These are phyloP conservation scores for Ricinus communis DNA, from an alignment of 345 rosid species.

Conservation along the genomic window DNA sequence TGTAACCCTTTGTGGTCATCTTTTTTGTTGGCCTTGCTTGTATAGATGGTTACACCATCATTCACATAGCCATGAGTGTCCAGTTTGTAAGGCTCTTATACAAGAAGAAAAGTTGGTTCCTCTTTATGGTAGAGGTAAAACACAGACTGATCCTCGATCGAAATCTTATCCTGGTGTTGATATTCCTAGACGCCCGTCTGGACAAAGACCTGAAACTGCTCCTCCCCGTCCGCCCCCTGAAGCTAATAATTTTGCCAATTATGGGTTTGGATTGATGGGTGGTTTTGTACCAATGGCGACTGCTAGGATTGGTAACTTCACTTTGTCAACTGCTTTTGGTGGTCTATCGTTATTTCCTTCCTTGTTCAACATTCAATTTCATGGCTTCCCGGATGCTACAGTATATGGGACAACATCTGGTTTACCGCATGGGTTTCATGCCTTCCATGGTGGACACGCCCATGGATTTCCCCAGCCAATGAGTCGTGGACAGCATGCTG, in stretches of 20 bases:
- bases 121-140: slow-evolving; percentile 90
- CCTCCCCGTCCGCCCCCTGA: slow-evolving; percentile 42
- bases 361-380: slow-evolving; percentile 65
- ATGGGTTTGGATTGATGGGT: slow-evolving; percentile 66
- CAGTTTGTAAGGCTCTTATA: slow-evolving; percentile 86
- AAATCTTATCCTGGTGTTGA: slow-evolving; percentile 67
- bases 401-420: slow-evolving; percentile 64
- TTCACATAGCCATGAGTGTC: slow-evolving; percentile 85
- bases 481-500: slow-evolving; percentile 48
- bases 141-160: slow-evolving; percentile 65
- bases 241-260: slow-evolving; percentile 45
- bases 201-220: slow-evolving; percentile 80
- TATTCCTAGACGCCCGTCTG: slow-evolving; percentile 66
- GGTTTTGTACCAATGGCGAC: slow-evolving; percentile 70
- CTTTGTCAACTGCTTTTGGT: slow-evolving; percentile 63
- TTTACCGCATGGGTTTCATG: slow-evolving; percentile 52
- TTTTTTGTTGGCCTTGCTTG: slow-evolving; percentile 91
- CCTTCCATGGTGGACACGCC: slow-evolving; percentile 56
- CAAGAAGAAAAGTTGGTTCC: slow-evolving; percentile 92
- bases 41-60: slow-evolving; percentile 86
- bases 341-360: slow-evolving; percentile 65
- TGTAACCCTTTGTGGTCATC: slow-evolving; percentile 88
- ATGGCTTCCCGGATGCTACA: slow-evolving; percentile 68
- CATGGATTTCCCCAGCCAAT: slow-evolving; percentile 41
- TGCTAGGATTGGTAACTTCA: slow-evolving; percentile 67